These are phyloP conservation scores for Tylopilus sp. DNA, from an alignment of 768 basidiomycete genomes.

Conservation along the genomic window DNA sequence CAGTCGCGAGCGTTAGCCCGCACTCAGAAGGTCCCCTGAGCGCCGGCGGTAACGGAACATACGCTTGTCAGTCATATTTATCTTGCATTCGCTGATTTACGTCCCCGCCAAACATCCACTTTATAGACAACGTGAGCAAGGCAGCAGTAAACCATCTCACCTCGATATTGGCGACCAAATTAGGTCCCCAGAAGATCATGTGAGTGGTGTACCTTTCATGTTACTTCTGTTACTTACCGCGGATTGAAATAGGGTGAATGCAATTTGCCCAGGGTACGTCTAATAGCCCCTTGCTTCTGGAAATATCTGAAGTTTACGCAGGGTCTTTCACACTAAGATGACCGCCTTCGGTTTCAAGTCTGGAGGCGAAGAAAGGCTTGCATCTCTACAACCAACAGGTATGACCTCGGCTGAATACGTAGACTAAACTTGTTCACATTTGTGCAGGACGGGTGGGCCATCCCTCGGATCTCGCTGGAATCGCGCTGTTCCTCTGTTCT, in stretches of 20 bases:
- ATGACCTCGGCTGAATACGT: constrained; percentile 2
- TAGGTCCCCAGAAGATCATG: constrained; percentile 61
- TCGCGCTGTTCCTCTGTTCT: constrained; percentile 65
- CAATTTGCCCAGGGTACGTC: constrained; percentile 74
- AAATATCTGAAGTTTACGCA: constrained; percentile 19
- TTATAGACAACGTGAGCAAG: constrained; percentile 73
- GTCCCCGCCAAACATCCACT: constrained; percentile 1
- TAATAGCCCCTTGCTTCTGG: background rate
- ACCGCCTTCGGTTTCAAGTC: constrained; percentile 66
- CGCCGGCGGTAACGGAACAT: constrained; percentile 58
- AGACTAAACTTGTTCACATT: background rate
- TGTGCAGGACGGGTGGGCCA: constrained; percentile 58
- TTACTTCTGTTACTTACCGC: background rate
- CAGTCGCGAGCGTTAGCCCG: constrained; percentile 56
- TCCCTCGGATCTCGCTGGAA: constrained; percentile 67
- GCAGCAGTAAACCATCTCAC: constrained; percentile 88
- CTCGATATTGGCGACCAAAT: constrained; percentile 62
- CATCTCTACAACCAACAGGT: constrained; percentile 63
- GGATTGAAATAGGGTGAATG: constrained; percentile 59
- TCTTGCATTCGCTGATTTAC: background rate
- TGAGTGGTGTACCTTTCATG: constrained; percentile 34
- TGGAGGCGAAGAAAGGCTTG: constrained; percentile 50
- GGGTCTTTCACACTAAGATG: constrained; percentile 83
- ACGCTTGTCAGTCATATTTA: constrained; percentile 64
- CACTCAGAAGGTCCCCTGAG: constrained; percentile 48